Evolutionary conservation across 768 basidiomycete species (phyloP), one percentile per base, ranked within the genome.

Genomic region (Xerocomellus chrysenteron): DNA sequence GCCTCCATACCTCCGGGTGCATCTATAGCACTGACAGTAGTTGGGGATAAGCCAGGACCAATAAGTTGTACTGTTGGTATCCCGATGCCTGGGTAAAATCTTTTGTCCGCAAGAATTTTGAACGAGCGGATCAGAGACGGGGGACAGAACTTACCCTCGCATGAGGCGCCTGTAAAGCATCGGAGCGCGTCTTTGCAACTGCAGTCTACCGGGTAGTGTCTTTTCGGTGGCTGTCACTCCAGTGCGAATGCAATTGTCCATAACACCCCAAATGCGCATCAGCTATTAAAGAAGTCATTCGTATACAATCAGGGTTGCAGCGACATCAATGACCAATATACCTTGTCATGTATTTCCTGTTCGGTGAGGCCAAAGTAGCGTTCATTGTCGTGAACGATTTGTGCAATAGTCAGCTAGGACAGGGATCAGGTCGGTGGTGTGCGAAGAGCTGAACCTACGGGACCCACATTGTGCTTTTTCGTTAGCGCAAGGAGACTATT

Each of bases 301-400:
- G 44, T 19, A 40, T 52, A 26, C 13, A 11, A 28, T 47, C 17
- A 3, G 48, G 44, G 10, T 37, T 21, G 24, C 13, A 28, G 17
- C 24, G 36, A 35, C 51, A 24, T 33, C n/a, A 30, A 56, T 49
- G 44, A 28, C 47, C 6, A 14, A 21, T 55, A 40, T 60, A 86
- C 89, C 79, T 92, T 92, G 46, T 78, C 72, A 58, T 86, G 81
- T 56, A 94, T 88, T 10, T 92, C 86, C 21, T 83, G 82, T 48
- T 90, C 84, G 4, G 84, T 83, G 54, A 88, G 82, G 16, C 91
- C 88, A 64, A 91, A 94, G 57, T 79, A 84, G 63, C 83, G 81
- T 72, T 97, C 94, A 66, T 97, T 97, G 72, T 95, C 90, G 68
- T 92, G 90, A 1, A 96, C 92, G 48, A 94, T 88, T 73, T 96